phyloP scores from a whole-genome alignment of 148 eudicot genomes.

The Nyssa sinensis region DNA sequence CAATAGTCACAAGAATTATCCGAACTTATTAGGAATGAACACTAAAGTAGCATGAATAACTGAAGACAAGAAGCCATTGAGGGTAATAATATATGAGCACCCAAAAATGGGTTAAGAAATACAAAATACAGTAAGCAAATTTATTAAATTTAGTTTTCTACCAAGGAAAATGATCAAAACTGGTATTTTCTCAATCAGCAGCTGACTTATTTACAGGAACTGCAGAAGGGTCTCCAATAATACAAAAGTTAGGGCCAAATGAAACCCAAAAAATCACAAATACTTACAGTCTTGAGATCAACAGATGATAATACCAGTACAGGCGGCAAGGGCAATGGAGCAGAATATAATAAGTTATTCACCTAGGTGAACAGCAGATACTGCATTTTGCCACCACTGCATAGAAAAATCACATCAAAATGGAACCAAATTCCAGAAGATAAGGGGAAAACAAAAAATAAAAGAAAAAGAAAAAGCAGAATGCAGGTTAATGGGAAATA shows the following conservation, averaged over 20 bases:
- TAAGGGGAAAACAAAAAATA: neutral
- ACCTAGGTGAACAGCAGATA: neutral
- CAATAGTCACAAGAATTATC: too few relatives aligned
- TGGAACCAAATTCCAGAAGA: neutral
- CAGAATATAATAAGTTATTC: neutral
- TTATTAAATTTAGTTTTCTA: too few relatives aligned
- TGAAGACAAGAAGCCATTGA: too few relatives aligned
- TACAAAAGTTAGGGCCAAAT: neutral
- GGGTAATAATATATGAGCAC: too few relatives aligned
- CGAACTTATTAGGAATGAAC: too few relatives aligned
- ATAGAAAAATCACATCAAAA: neutral
- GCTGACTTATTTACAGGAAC: constrained; percentile 1
- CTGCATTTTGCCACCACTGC: constrained; percentile 3
- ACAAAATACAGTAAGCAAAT: too few relatives aligned
- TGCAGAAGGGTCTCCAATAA: neutral
- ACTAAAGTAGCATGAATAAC: too few relatives aligned
- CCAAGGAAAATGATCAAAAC: too few relatives aligned
- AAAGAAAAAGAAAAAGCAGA: neutral
- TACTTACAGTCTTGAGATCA: constrained; percentile 9
- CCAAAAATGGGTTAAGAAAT: too few relatives aligned
- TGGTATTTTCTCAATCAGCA: too few relatives aligned
- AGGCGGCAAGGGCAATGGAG: neutral
- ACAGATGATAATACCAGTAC: constrained; percentile 5
- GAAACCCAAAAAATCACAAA: constrained; percentile 8
- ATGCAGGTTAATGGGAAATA: neutral